Evolutionary conservation across 2,329 filamentous ascomycete genomes (phyloP).

Genomic region (Cylindrodendrum hubeiense): DNA sequence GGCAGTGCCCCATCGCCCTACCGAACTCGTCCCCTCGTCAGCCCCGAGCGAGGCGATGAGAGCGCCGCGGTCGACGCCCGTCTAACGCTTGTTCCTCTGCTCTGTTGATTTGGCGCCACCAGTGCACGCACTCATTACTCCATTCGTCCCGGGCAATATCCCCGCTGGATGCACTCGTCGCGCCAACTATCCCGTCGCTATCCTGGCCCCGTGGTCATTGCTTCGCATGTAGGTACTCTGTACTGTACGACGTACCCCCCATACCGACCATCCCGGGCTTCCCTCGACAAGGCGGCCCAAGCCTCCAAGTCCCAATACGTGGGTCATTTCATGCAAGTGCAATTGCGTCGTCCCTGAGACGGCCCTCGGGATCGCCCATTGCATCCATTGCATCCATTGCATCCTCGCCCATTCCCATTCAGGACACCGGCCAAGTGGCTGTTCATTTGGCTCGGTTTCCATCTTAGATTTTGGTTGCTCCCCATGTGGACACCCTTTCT

Average conservation of each 20-base stretch:
- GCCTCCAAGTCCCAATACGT: too few species aligned
- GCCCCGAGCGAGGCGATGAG: constrained; percentile 39
- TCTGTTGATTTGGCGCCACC: constrained; percentile 1
- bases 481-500: not conserved
- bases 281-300: constrained; percentile 20
- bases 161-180: not conserved
- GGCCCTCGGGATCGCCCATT: constrained; percentile 16
- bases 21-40: constrained; percentile 31
- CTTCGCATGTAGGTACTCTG: not conserved
- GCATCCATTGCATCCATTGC: constrained; percentile 17
- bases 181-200: not conserved
- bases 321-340: constrained; percentile 30
- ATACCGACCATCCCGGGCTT: constrained; percentile 12
- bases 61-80: constrained; percentile 29
- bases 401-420: constrained; percentile 30
- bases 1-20: constrained; percentile 23
- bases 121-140: constrained; percentile 18
- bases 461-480: constrained; percentile 15
- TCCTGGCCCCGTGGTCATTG: not conserved
- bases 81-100: not conserved
- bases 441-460: constrained; percentile 32
- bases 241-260: not conserved
- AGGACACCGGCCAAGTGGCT: constrained; percentile 38
- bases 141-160: constrained; percentile 22
- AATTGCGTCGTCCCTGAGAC: constrained; percentile 35